A percentile compares a stretch with the other conserved stretches of the same genome.
These are phyloP conservation scores for Plantago coronopus DNA, from an alignment of 305 asterid genomes.

Conservation along the genomic window DNA sequence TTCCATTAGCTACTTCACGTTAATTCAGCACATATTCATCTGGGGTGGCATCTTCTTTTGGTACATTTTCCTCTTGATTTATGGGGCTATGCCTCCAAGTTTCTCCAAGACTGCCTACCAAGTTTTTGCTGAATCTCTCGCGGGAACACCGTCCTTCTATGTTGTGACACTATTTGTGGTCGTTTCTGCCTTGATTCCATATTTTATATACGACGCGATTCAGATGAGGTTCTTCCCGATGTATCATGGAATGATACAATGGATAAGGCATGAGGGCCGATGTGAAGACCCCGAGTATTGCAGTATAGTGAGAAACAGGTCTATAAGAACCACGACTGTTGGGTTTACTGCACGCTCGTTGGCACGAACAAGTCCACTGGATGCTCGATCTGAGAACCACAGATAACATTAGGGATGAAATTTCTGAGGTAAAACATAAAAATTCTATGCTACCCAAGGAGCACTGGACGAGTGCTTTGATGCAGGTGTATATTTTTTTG, in stretches of 20 bases:
- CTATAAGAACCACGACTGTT: conserved; percentile 65
- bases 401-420: conserved; percentile 19
- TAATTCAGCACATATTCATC: conserved; percentile 70
- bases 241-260: conserved; percentile 90
- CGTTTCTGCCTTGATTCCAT: conserved; percentile 65
- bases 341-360: conserved; percentile 89
- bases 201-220: conserved; percentile 50
- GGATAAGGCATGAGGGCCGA: conserved; percentile 82
- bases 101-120: conserved; percentile 63
- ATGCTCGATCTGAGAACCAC: conserved; percentile 19
- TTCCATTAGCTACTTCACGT: conserved; percentile 75
- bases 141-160: conserved; percentile 63
- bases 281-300: conserved; percentile 73
- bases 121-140: conserved; percentile 67
- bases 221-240: conserved; percentile 81
- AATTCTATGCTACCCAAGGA: no score
- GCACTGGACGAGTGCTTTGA: no score
- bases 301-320: conserved; percentile 62
- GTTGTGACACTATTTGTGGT: conserved; percentile 50
- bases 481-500: no score
- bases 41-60: conserved; percentile 93
- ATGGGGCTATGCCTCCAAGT: conserved; percentile 53
- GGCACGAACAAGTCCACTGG: conserved; percentile 62
- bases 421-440: no score
- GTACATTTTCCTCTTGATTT: conserved; percentile 73